These are phyloP conservation scores for Daldinia grandis DNA, from an alignment of 495 filamentous ascomycete species.

Conservation along the genomic window DNA sequence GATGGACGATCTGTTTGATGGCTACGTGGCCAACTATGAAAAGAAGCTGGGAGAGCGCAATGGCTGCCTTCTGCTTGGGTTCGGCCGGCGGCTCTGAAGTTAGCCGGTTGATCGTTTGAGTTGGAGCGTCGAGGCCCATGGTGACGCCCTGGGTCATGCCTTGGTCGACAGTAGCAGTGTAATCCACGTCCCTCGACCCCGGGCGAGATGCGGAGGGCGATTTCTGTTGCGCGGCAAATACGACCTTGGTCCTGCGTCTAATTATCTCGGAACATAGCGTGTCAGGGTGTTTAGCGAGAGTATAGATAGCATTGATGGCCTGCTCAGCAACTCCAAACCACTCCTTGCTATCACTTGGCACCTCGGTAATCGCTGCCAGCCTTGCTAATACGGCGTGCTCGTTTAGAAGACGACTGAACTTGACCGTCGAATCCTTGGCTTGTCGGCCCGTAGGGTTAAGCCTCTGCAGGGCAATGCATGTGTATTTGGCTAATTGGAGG, in stretches of 20 bases:
- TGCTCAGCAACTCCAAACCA: constrained; percentile 99
- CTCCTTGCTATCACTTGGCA: constrained; percentile 87
- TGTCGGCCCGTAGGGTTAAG: constrained; percentile 85
- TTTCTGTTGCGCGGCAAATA: constrained; percentile 64
- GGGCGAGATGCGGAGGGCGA: constrained; percentile 50
- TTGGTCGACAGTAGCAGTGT: constrained; percentile 39
- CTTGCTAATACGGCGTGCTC: constrained; percentile 86
- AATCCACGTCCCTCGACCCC: constrained; percentile 51
- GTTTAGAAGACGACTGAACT: constrained; percentile 82
- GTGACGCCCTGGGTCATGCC: constrained; percentile 46
- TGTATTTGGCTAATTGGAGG: constrained; percentile 90
- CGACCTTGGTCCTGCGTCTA: constrained; percentile 81
- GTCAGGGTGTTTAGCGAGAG: constrained; percentile 94
- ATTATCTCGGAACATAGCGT: constrained; percentile 92
- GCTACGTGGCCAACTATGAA: constrained; percentile 97
- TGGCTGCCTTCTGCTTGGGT: constrained; percentile 67
- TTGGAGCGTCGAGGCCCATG: constrained; percentile 44
- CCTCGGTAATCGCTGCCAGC: constrained; percentile 83
- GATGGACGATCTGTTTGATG: constrained; percentile 99
- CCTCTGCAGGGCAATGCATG: constrained; percentile 88
- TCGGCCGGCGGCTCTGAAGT: constrained; percentile 50
- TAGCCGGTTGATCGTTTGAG: constrained; percentile 47
- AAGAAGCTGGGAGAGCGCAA: constrained; percentile 86
- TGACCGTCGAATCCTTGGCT: constrained; percentile 71
- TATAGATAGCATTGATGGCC: constrained; percentile 93